Evolutionary conservation across 108 stramenopile species (phyloP), one percentile per base, ranked within the genome.

Genomic region (Nitzschia palea): DNA sequence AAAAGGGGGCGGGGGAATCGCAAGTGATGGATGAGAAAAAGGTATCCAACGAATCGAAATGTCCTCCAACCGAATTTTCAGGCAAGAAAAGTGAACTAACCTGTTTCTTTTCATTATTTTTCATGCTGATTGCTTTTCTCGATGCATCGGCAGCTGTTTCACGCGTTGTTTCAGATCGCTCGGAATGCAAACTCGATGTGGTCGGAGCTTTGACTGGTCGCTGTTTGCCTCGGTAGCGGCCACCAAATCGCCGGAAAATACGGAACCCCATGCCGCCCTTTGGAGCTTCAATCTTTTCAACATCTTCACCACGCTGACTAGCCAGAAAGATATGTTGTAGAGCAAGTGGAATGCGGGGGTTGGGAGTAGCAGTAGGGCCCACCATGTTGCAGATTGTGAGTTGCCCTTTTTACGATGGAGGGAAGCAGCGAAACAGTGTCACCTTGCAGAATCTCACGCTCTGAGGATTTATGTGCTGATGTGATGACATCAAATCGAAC

Each of bases 301-400:
- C 69, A 25, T 70, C 69, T 58, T 70, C 60, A 3, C 76, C 76
- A 4, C 69, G 31, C 17, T 77, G 73, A 31, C 62, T 53, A n/a
- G 53, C 63, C 32, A 77, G n/a, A 54, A 77, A 77, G 35, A 77
- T 55, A 2, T 62, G 45, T 35, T 77, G 76, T 1, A 77, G 48
- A 4, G 69, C 47, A 3, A 61, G 14, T 8, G 76, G 76, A 15
- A 77, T 65, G 6, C 76, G 59, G 1, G 55, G 62, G n/a, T 37
- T 47, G n/a, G n/a, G n/a, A n/a, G 62, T 14, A 14, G 37, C 31
- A 15, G 37, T 61, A 40, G 37, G 37, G 37, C 37, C 37, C 14
- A 14, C 14, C 37, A 40, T 40, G 8, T n/a, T n/a, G n/a, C n/a
- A n/a, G n/a, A n/a, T n/a, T n/a, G n/a, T n/a, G n/a, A n/a, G n/a